Evolutionary conservation across 805 yeast genomes (phyloP), one percentile per base, ranked within the genome.

Genomic region (Yarrowia yakushimensis): DNA sequence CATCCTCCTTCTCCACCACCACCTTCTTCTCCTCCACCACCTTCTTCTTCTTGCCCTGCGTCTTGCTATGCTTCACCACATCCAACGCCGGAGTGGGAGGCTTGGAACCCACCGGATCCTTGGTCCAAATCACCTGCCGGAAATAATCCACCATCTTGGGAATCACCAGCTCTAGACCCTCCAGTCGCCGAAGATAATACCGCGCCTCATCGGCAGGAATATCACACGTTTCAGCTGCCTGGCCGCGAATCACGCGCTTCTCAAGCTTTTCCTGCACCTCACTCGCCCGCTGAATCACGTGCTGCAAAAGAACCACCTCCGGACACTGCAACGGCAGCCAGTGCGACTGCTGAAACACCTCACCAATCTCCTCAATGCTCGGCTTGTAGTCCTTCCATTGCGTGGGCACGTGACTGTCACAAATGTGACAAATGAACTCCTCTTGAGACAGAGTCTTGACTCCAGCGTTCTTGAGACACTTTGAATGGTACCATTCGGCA

Each of bases 401-500:
- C n/a, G 73, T 68, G 18, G 60, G 66, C 33, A 67, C 59, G 31
- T 71, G 70, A 64, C 69, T 70, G 67, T 81, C 82, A 70, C 90
- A 85, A 23, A 83, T 67, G 1, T 86, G 81, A 72, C 90, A 85
- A 13, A 78, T 71, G 66, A 79, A 85, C 11, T 71, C 72, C n/a
- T 72, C 76, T 34, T 75, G 71, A 3, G 73, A 74, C 55, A 65
- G 65, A n/a, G 66, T n/a, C 34, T 67, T 64, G 22, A 66, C 65
- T 22, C 70, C 64, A 0, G 70, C 64, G n/a, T 68, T 60, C 59
- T 67, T 67, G 41, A 91, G 91, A 77, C 97, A 91, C 72, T 79
- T 87, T 1, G 94, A 96, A 71, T 91, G 97, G 71, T 90, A 96
- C 97, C 97, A 91, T 10, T 86, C 96, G 12, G 88, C 84, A 73